Percentiles rank a stretch among this genome's conserved stretches.
Conservation (phyloP, 1,284 basidiomycete genomes). For the Cryptococcus sp. region DNA sequence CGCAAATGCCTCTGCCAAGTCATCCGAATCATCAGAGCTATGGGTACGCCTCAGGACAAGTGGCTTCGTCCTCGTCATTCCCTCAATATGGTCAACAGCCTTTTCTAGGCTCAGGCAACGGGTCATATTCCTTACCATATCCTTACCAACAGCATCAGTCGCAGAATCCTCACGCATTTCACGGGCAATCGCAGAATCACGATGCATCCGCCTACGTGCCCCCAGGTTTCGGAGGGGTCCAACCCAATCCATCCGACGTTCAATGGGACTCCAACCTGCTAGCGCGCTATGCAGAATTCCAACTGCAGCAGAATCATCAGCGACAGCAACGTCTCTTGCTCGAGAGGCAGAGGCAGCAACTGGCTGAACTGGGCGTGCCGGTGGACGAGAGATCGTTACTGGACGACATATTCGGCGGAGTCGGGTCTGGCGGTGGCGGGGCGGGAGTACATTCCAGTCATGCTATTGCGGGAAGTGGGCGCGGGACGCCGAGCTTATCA, state of each 20-base stretch:
- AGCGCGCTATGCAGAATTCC: conserved; percentile 48
- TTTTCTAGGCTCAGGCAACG: not conserved
- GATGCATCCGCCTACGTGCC: conserved; percentile 1
- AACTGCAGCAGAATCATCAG: conserved; percentile 51
- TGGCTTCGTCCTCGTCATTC: not conserved
- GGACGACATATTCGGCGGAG: conserved; percentile 38
- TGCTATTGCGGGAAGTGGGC: not conserved
- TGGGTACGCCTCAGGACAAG: not conserved
- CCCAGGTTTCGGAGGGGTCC: not conserved
- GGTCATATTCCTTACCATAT: not conserved
- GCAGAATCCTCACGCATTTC: conserved; percentile 1
- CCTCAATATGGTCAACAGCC: conserved; percentile 2
- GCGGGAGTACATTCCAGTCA: not conserved
- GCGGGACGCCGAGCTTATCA: not conserved
- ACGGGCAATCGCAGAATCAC: conserved; percentile 2
- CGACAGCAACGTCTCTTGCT: conserved; percentile 45
- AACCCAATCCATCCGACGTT: conserved; percentile 3
- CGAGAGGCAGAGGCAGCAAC: conserved; percentile 46
- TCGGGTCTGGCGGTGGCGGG: not conserved
- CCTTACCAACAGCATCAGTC: conserved; percentile 1
- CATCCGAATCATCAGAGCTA: not conserved
- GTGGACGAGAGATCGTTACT: conserved; percentile 34
- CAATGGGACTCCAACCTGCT: conserved; percentile 42
- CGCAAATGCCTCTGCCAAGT: not conserved
- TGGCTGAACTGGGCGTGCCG: conserved; percentile 42